Evolutionary conservation across 192 early-diverging fungal genomes (phyloP).

Genomic region (Bifiguratus adelaidae): DNA sequence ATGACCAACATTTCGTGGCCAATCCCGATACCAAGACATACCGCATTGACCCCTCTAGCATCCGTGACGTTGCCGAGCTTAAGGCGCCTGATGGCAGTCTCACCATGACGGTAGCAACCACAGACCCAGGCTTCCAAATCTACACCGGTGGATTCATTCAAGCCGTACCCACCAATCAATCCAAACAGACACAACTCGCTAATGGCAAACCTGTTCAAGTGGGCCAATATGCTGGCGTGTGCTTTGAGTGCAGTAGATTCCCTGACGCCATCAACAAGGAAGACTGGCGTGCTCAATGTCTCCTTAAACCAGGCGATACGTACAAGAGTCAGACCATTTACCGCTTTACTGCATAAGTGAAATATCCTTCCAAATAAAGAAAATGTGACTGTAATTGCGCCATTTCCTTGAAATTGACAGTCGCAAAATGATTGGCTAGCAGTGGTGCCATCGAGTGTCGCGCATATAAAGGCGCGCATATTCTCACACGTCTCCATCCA

Average conservation of each 20-base stretch:
- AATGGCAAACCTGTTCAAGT: conserved; percentile 25
- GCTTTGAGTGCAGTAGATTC: conserved; percentile 49
- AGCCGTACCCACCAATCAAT: conserved; percentile 36
- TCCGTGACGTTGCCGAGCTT: conserved; percentile 29
- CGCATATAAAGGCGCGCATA: too few relatives aligned
- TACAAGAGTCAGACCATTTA: conserved; percentile 38
- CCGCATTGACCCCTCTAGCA: conserved; percentile 5
- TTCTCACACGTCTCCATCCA: too few relatives aligned
- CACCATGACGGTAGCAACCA: conserved; percentile 47
- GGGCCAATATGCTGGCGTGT: conserved; percentile 52
- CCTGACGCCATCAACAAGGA: conserved; percentile 54
- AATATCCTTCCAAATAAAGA: too few relatives aligned
- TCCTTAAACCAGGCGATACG: conserved; percentile 33
- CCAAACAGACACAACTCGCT: conserved; percentile 22
- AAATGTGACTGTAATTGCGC: too few relatives aligned
- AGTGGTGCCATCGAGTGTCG: too few relatives aligned
- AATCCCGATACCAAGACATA: conserved; percentile 18
- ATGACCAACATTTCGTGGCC: conserved; percentile 71
- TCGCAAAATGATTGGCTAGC: too few relatives aligned
- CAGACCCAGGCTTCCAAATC: conserved; percentile 67
- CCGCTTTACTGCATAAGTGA: conserved; percentile 28
- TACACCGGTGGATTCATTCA: conserved; percentile 81
- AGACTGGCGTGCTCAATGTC: conserved; percentile 36
- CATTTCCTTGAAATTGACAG: too few relatives aligned
- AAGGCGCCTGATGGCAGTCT: conserved; percentile 49